Conservation (phyloP, 2,329 filamentous ascomycete genomes). For the Xylaria sp. region DNA sequence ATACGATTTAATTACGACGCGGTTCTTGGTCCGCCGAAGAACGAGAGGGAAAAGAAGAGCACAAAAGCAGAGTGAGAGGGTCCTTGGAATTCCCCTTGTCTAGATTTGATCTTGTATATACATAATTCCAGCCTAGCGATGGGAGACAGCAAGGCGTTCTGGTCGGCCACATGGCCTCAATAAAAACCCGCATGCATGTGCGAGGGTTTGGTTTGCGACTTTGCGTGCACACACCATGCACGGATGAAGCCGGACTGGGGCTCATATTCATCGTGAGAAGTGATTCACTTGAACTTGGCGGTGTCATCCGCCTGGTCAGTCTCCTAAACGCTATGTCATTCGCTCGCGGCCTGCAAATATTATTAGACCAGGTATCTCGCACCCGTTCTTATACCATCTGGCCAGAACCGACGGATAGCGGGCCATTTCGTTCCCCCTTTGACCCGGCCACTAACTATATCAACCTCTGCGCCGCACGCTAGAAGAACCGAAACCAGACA, state of each 20-base stretch:
- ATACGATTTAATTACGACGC: slow-evolving; percentile 15
- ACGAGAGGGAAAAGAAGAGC: not conserved
- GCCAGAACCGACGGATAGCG: not conserved
- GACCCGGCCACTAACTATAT: not conserved
- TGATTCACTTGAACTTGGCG: not conserved
- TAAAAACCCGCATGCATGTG: slow-evolving; percentile 10
- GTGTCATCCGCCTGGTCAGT: too few species aligned
- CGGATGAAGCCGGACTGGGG: too few species aligned
- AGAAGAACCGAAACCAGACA: slow-evolving; percentile 94
- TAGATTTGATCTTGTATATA: slow-evolving; percentile 11
- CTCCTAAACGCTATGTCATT: too few species aligned
- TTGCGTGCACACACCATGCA: not conserved
- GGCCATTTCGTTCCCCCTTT: not conserved
- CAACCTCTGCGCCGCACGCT: slow-evolving; percentile 29
- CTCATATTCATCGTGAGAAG: too few species aligned
- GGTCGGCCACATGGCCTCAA: slow-evolving; percentile 10
- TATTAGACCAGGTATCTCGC: not conserved
- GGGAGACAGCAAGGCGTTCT: slow-evolving; percentile 27
- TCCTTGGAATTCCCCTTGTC: not conserved
- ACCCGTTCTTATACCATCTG: not conserved
- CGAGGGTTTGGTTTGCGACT: slow-evolving; percentile 1
- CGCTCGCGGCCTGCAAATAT: slow-evolving; percentile 2
- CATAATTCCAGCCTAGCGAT: slow-evolving; percentile 12
- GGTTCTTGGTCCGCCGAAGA: not conserved
- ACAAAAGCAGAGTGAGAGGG: not conserved